A percentile compares a stretch with the other conserved stretches of the same genome.
These are phyloP conservation scores for Peniophora sp. DNA, from an alignment of 1,284 basidiomycete species.

Conservation along the genomic window DNA sequence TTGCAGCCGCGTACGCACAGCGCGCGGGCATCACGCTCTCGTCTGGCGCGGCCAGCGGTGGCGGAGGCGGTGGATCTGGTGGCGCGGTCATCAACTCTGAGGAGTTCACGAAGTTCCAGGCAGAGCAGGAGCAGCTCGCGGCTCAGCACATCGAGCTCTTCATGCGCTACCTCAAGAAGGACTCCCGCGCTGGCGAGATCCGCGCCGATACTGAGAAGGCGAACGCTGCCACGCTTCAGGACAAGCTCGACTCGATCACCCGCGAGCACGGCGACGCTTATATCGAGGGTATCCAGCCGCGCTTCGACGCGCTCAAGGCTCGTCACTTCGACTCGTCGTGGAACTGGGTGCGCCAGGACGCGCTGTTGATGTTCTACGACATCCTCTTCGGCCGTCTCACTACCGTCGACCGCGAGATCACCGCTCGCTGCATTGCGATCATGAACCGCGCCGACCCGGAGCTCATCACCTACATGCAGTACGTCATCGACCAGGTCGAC, in stretches of 20 bases:
- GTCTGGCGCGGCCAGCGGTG: slow-evolving; percentile 52
- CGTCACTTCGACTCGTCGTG: slow-evolving; percentile 37
- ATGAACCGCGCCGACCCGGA: slow-evolving; percentile 95
- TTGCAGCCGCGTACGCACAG: slow-evolving; percentile 37
- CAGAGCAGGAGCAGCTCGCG: slow-evolving; percentile 89
- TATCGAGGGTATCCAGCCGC: slow-evolving; percentile 90
- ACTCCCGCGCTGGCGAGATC: slow-evolving; percentile 87
- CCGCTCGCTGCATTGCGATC: slow-evolving; percentile 89
- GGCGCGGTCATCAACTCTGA: slow-evolving; percentile 94
- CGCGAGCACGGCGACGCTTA: slow-evolving; percentile 92
- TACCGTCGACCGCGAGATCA: slow-evolving; percentile 90
- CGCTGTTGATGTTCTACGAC: slow-evolving; percentile 93
- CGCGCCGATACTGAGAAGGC: slow-evolving; percentile 82
- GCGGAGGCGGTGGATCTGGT: slow-evolving; percentile 54
- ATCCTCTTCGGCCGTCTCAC: slow-evolving; percentile 93
- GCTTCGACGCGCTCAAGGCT: slow-evolving; percentile 92
- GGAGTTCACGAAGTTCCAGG: slow-evolving; percentile 94
- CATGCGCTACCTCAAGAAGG: slow-evolving; percentile 92
- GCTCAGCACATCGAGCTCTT: slow-evolving; percentile 92
- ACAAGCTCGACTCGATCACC: slow-evolving; percentile 80
- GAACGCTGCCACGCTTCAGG: slow-evolving; percentile 38
- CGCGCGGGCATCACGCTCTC: slow-evolving; percentile 78
- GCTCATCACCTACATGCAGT: slow-evolving; percentile 92
- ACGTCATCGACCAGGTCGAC: slow-evolving; percentile 83
- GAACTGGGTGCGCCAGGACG: slow-evolving; percentile 99